phyloP scores from a whole-genome alignment of 179 eudicot species.

The Corrigiola litoralis region DNA sequence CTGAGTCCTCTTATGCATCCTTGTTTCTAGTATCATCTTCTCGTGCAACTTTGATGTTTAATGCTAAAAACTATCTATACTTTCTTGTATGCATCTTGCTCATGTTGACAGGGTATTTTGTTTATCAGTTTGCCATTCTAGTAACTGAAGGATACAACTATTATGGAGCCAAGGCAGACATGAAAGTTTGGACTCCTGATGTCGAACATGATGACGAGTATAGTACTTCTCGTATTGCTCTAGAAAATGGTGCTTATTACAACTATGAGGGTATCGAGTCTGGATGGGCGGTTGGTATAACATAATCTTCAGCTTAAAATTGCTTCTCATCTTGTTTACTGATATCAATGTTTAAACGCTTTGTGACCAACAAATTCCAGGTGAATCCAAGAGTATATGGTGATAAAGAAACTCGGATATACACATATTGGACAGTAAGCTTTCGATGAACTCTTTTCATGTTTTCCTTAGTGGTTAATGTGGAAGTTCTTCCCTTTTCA shows the following conservation, averaged over 20 bases:
- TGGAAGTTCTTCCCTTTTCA: too few relatives aligned
- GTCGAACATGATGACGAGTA: conserved; percentile 31
- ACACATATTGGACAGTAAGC: conserved; percentile 31
- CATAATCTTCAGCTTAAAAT: background rate
- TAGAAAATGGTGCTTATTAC: conserved; percentile 18
- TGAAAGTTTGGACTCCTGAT: conserved; percentile 24
- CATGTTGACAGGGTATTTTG: background rate
- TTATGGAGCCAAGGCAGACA: conserved; percentile 27
- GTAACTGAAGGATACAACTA: conserved; percentile 18
- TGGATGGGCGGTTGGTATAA: conserved; percentile 25
- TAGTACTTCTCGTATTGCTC: conserved; percentile 25
- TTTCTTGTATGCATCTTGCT: too few relatives aligned
- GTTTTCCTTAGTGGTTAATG: too few relatives aligned
- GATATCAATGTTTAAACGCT: background rate
- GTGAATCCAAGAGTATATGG: conserved; percentile 30
- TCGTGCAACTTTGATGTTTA: too few relatives aligned
- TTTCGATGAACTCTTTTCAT: too few relatives aligned
- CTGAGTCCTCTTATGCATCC: too few relatives aligned
- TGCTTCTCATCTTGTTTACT: background rate
- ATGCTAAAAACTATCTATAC: too few relatives aligned
- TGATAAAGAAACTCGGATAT: conserved; percentile 26
- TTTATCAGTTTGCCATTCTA: conserved; percentile 17
- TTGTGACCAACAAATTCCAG: conserved; percentile 14
- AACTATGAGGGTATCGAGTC: conserved; percentile 25
- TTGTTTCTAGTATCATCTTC: too few relatives aligned